Evolutionary conservation across 2,329 filamentous ascomycete genomes (phyloP).

Genomic region (Alternaria burnsii): DNA sequence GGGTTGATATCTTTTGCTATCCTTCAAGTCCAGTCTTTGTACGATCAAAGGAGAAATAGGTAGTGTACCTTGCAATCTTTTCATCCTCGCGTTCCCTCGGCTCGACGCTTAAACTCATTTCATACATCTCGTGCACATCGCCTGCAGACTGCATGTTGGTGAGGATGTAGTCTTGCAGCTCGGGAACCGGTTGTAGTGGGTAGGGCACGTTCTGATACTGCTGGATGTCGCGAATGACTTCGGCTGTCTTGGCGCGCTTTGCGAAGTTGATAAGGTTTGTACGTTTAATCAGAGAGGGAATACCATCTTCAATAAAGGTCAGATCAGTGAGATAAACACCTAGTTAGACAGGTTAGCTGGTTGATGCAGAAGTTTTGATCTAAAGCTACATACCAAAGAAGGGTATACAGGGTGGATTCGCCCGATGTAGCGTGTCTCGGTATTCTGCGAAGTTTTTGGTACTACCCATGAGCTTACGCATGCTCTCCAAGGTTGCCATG

Average conservation of each 20-base stretch:
- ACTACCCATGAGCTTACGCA: constrained; percentile 94
- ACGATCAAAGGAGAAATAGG: constrained; percentile 21
- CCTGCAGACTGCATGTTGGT: constrained; percentile 95
- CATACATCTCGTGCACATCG: constrained; percentile 99
- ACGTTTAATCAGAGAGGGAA: constrained; percentile 94
- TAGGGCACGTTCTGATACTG: constrained; percentile 99
- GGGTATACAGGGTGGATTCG: constrained; percentile 95
- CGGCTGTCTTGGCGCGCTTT: constrained; percentile 96
- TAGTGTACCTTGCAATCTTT: constrained; percentile 91
- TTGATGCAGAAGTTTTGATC: neutral
- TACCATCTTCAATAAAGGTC: constrained; percentile 98
- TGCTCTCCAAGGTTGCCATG: constrained; percentile 80
- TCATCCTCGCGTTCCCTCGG: constrained; percentile 97
- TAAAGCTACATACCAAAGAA: constrained; percentile 78
- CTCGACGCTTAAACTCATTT: constrained; percentile 92
- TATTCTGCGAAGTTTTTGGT: constrained; percentile 99
- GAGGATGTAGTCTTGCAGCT: constrained; percentile 95
- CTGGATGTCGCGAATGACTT: constrained; percentile 98
- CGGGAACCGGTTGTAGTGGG: constrained; percentile 83
- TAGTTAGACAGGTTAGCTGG: constrained; percentile 46
- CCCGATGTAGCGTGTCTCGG: constrained; percentile 87
- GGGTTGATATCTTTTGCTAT: neutral
- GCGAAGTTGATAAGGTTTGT: constrained; percentile 98
- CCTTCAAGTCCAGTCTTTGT: constrained; percentile 5
- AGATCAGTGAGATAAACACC: constrained; percentile 96